A percentile compares a stretch with the other conserved stretches of the same genome.
These are phyloP conservation scores for Hygrocybe punicea DNA, from an alignment of 768 basidiomycete species.

Conservation along the genomic window DNA sequence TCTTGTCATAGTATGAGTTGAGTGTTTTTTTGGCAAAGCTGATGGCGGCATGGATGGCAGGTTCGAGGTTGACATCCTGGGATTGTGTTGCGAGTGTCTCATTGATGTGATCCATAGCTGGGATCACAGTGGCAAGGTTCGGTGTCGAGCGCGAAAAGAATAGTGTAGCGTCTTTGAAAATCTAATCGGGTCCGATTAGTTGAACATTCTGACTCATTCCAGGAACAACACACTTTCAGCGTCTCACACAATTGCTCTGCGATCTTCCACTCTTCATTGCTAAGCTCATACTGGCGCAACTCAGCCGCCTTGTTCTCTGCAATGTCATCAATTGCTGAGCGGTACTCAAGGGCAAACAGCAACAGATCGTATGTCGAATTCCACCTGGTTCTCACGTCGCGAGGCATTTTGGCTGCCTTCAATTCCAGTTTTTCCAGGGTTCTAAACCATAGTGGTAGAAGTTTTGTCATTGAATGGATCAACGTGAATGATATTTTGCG, in stretches of 20 bases:
- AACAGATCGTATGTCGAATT: conserved; percentile 38
- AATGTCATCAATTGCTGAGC: conserved; percentile 21
- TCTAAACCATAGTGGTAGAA: conserved; percentile 31
- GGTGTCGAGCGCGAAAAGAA: conserved; percentile 17
- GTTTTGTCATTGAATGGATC: conserved; percentile 27
- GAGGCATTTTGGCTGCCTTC: conserved; percentile 21
- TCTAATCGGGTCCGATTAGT: conserved; percentile 7
- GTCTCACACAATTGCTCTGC: conserved; percentile 22
- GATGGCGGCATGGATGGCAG: conserved; percentile 15
- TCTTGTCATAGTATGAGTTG: conserved; percentile 22
- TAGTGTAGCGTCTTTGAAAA: conserved; percentile 25
- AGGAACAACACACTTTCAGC: conserved; percentile 18
- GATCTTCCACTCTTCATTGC: conserved; percentile 24
- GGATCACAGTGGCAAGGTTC: too few relatives aligned
- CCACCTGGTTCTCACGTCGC: conserved; percentile 35
- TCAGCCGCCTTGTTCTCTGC: conserved; percentile 10
- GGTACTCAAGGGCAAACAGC: conserved; percentile 26
- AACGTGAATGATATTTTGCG: conserved; percentile 22
- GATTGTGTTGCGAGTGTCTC: conserved; percentile 11
- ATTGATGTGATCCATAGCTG: conserved; percentile 15
- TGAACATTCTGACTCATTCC: not conserved
- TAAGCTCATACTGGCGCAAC: conserved; percentile 18
- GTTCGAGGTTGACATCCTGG: not conserved
- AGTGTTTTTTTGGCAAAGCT: conserved; percentile 21
- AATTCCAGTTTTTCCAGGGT: conserved; percentile 10